Evolutionary conservation across 371 early-diverging fungal species (phyloP), one percentile per base, ranked within the genome.

Genomic region (Mucor mucedo): DNA sequence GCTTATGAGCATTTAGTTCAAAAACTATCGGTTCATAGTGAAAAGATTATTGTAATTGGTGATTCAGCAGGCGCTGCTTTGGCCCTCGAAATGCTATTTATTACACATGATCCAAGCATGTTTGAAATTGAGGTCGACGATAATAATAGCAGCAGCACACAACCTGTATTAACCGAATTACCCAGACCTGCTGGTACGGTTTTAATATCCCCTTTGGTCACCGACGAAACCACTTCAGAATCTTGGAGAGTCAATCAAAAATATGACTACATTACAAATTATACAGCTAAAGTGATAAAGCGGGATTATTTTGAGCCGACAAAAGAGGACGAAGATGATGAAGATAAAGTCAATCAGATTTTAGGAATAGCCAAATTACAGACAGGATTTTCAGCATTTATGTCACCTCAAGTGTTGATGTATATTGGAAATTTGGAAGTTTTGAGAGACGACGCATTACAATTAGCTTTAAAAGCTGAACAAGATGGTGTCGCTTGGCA

Each of bases 231-330:
- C 0, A 69, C 60, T 0, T 77, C 79, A 5, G 70, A 68, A 41
- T 79, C 79, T 7, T 82, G 82, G 82, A 57, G 67, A 55, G 49
- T 38, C 1, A 82, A 82, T 44, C 62, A 70, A 11, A 79, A 82
- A 56, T 69, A 75, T 53, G 82, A 82, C 42, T 82, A 74, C 47
- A 75, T 82, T n/a, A 65, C 76, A 3, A 69, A 76, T n/a, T 63
- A 71, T 50, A 79, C 82, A n/a, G 82, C 82, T 8, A 76, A 73
- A 54, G 76, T 73, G n/a, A 77, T 79, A 58, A 77, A 74, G 44
- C 58, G 68, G n/a, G 82, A 82, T 42, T 82, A 79, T 35, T 73
- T 79, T 56, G 73, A 63, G 4, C 71, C 75, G 7, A 50, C 58
- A 5, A 16, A 42, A 16, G 63, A 62, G 13, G 33, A 58, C 1